Evolutionary conservation across 176 grass and related monocot species (phyloP).

Genomic region (Bromus sterilis): DNA sequence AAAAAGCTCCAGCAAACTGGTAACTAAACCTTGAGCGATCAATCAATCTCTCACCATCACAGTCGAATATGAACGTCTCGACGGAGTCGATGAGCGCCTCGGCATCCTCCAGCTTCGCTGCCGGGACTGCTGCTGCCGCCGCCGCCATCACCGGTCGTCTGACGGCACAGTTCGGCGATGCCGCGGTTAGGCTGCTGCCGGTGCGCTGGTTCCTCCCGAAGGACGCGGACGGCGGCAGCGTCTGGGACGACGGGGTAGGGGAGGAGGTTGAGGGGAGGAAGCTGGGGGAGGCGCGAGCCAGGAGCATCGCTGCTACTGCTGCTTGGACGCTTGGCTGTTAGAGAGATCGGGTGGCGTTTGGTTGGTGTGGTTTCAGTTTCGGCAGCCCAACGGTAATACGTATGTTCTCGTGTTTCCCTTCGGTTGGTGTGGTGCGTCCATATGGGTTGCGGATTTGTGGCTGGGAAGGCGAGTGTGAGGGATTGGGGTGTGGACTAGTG

Average conservation of each 20-base stretch:
- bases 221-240: neutral
- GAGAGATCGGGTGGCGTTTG: slow-evolving; percentile 15
- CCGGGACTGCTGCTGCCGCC: slow-evolving; percentile 7
- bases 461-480: neutral
- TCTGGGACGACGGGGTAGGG: slow-evolving; percentile 6
- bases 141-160: slow-evolving; percentile 32
- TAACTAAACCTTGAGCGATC: neutral
- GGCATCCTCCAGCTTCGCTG: slow-evolving; percentile 58
- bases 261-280: slow-evolving; percentile 33
- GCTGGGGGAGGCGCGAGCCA: slow-evolving; percentile 33
- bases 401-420: neutral
- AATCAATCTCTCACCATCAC: slow-evolving; percentile 45
- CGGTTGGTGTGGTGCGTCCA: neutral
- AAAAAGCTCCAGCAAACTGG: neutral
- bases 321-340: neutral
- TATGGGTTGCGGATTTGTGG: slow-evolving; percentile 27
- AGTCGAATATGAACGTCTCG: slow-evolving; percentile 95
- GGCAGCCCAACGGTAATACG: neutral
- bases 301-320: slow-evolving; percentile 24
- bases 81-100: slow-evolving; percentile 90
- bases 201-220: neutral
- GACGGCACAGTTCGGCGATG: neutral
- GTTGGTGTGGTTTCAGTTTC: neutral
- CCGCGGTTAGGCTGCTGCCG: neutral
- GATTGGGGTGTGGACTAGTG: slow-evolving; percentile 14